Evolutionary conservation across 345 rosid species (phyloP), one percentile per base, ranked within the genome.

Genomic region (Pelargonium nanum): DNA sequence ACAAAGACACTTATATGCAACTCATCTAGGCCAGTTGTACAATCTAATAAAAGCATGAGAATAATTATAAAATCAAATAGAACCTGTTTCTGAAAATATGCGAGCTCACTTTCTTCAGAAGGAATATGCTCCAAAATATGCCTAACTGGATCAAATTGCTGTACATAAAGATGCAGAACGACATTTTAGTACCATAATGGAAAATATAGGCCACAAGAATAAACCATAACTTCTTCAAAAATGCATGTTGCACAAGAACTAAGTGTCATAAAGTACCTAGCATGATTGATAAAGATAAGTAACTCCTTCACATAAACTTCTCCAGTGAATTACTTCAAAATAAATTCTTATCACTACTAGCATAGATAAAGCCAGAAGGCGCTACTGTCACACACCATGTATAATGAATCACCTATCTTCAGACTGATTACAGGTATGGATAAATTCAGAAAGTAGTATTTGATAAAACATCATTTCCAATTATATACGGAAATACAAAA

Each of bases 11-110:
- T 9, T 15, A 34, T 5, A 7, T 6, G 48, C 48, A 40, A 40
- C 15, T 7, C 16, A 40, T 2, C 48, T 17, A 40, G 6, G 15
- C 48, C 9, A 40, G 6, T 40, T 40, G 9, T 40, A 40, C 48
- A 17, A 40, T 40, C 48, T 40, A 40, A 40, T 40, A 17, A 40
- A 40, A 40, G 48, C 48, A 40, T 40, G 48, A 7, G 32, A 40
- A 40, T 5, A 40, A 10, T 10, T 12, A 65, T 2, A 61, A 40
- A 22, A 34, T n/a, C 10, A 70, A 30, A 53, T 10, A 24, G 24
- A 75, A 90, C 99, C 97, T 94, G 99, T 56, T 82, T 83, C 72
- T 94, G 96, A 74, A 88, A 94, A 74, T 78, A 80, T 57, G 73
- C 77, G 63, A 82, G 58, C 60, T 86, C 97, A 45, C 67, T 78